Percentiles rank a stretch among this genome's conserved stretches.
Conservation (phyloP, 2,329 filamentous ascomycete species). For the Xylariaceae sp. region DNA sequence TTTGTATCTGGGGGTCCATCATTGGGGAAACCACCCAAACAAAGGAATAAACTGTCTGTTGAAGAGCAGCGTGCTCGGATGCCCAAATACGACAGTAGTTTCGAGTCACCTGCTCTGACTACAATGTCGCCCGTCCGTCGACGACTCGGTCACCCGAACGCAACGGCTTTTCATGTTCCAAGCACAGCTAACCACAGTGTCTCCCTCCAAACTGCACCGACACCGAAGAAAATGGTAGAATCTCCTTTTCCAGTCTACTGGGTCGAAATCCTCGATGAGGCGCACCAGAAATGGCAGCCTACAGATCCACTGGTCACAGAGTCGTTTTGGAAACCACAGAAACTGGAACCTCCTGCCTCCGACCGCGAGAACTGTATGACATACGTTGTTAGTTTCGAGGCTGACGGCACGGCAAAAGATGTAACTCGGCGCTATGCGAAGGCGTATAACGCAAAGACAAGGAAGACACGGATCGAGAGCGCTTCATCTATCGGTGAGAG, state of each 20-base stretch:
- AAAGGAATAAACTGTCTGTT: constrained; percentile 22
- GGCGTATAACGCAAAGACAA: constrained; percentile 85
- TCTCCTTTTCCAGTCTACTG: constrained; percentile 84
- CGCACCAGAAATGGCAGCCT: constrained; percentile 86
- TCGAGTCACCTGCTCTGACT: constrained; percentile 25
- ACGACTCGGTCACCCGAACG: constrained; percentile 50
- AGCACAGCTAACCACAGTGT: constrained; percentile 31
- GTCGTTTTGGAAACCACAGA: constrained; percentile 67
- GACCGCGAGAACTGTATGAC: constrained; percentile 72
- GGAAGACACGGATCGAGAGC: constrained; percentile 71
- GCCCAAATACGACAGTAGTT: constrained; percentile 33
- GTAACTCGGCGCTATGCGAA: constrained; percentile 86
- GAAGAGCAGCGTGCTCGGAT: constrained; percentile 36
- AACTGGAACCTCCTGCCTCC: constrained; percentile 76
- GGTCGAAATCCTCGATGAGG: constrained; percentile 85
- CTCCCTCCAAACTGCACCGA: constrained; percentile 27
- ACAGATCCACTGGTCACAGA: constrained; percentile 81
- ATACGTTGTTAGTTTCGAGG: constrained; percentile 84
- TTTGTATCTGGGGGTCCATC: constrained; percentile 55
- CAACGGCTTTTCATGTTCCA: constrained; percentile 49
- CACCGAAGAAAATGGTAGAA: constrained; percentile 52
- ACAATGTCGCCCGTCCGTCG: constrained; percentile 36
- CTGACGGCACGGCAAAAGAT: constrained; percentile 72
- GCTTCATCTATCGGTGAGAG: constrained; percentile 41
- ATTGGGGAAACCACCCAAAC: constrained; percentile 37